Percentiles rank a stretch among this genome's conserved stretches.
Conservation (phyloP, 306 rosid genomes). For the Cicer pinnatifidum region DNA sequence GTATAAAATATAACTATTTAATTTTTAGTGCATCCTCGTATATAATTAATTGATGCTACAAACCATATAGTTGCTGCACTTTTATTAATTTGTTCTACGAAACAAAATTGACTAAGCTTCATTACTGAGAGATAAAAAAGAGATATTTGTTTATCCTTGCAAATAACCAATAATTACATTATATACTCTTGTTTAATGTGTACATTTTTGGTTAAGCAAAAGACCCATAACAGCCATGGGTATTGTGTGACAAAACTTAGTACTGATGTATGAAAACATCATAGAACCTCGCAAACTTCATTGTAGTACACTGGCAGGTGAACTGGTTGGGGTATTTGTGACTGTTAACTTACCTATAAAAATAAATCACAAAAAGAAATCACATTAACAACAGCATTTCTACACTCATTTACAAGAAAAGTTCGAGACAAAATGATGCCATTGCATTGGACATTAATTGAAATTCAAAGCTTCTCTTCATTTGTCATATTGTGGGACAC, state of each 20-base stretch:
- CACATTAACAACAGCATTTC: constrained; percentile 10
- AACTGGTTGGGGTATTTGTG: background rate
- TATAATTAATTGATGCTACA: too few species aligned
- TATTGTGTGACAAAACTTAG: background rate
- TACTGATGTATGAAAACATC: background rate
- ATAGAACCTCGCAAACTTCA: constrained; percentile 22
- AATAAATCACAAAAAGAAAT: constrained; percentile 21
- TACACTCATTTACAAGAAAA: background rate
- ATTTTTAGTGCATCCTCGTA: too few species aligned
- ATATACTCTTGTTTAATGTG: background rate
- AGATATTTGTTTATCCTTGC: background rate
- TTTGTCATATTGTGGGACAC: constrained; percentile 1
- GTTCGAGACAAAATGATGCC: background rate
- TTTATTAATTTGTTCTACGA: constrained; percentile 5
- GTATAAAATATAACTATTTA: too few species aligned
- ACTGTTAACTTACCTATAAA: constrained; percentile 42
- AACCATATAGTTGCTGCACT: background rate
- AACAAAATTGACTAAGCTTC: background rate
- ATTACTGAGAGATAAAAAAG: background rate
- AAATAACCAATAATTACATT: constrained; percentile 19
- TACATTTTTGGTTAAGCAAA: background rate
- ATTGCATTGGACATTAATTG: background rate
- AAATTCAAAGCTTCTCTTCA: background rate
- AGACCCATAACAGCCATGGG: background rate
- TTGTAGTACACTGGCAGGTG: background rate